These are phyloP conservation scores for Boletus subparvulus DNA, from an alignment of 768 basidiomycete genomes.

Conservation along the genomic window DNA sequence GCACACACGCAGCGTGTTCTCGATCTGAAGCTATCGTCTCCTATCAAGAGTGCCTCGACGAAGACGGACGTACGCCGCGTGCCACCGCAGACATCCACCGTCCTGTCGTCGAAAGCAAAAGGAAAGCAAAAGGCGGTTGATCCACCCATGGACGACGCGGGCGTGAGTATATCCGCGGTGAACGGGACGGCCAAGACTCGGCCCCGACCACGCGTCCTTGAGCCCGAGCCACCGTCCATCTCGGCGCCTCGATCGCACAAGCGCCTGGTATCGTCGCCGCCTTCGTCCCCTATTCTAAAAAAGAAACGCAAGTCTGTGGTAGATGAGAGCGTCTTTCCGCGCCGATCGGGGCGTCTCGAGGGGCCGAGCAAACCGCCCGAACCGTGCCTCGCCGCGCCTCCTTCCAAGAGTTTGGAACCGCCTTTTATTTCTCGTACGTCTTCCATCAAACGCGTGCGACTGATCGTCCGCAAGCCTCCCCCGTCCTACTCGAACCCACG, in stretches of 20 bases:
- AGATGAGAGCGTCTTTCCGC: slow-evolving; percentile 9
- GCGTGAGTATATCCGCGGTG: slow-evolving; percentile 9
- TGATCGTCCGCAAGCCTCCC: slow-evolving; percentile 65
- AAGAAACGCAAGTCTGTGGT: slow-evolving; percentile 29
- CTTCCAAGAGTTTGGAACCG: background rate
- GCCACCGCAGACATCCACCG: slow-evolving; percentile 3
- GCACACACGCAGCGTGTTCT: slow-evolving; percentile 56
- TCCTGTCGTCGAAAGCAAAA: slow-evolving; percentile 29
- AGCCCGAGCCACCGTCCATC: slow-evolving; percentile 6
- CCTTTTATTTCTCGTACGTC: slow-evolving; percentile 16
- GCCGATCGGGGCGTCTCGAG: slow-evolving; percentile 23
- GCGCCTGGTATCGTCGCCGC: slow-evolving; percentile 23
- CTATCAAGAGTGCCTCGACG: slow-evolving; percentile 12
- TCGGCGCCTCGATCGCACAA: slow-evolving; percentile 22
- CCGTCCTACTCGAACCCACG: slow-evolving; percentile 61
- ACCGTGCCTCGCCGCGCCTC: background rate
- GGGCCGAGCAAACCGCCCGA: slow-evolving; percentile 14
- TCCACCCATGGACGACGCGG: slow-evolving; percentile 5
- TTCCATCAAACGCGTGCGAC: slow-evolving; percentile 57
- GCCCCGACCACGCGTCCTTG: slow-evolving; percentile 4
- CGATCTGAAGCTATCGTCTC: slow-evolving; percentile 34
- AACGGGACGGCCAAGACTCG: slow-evolving; percentile 14
- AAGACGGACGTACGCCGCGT: slow-evolving; percentile 13
- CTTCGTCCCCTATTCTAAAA: slow-evolving; percentile 16
- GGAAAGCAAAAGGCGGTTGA: slow-evolving; percentile 34